Base-by-base conservation (phyloP, 1,139 yeast species). In the Diutina mesorugosa region DNA sequence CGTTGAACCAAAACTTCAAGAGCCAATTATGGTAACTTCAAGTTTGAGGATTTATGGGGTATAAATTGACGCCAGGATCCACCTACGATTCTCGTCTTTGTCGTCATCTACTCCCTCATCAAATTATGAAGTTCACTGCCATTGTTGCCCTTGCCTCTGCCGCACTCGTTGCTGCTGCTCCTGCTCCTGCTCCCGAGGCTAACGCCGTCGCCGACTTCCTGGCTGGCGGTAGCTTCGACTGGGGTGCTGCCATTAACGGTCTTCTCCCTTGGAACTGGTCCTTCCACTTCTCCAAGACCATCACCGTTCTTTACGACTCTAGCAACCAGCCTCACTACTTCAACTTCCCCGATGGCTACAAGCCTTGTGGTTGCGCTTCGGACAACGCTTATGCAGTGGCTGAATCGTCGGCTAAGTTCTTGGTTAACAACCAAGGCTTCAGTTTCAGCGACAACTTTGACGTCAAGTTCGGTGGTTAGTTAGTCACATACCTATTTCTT, bases 141-240 rank as follows among this genome's bases (percentile, higher is more conserved):
- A 30, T 47, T 14, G 16, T 47, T 28, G 38, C 51, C 38, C 7
- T 30, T 18, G 38, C 51, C 51, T 30, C 51, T 21, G 51, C 51
- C 29, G 51, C 51, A 7, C 21, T 30, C n/a, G 51, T 47, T 28
- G 51, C 51, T 21, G 51, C 51, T 47, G 51, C 51, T 18, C 51
- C 51, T 12, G 51, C 30, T 29, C 35, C 51, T 47, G 51, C 38
- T 29, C 48, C 48, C 14, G 28, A 6, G 6, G 38, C 41, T 21
- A 14, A 47, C 18, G 51, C 51, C 3, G 51, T 29, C n/a, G 51
- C 51, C 38, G 50, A 47, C 9, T 21, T 14, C 28, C 41, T 10
- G 14, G 41, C 41, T 12, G 41, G 41, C 10, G 21, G 35, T 30
- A 29, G n/a, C 16, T 28, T 9, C 16, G 26, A 21, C 30, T 30